phyloP scores from a whole-genome alignment of 2,329 filamentous ascomycete species.

The Thelonectria blattea region DNA sequence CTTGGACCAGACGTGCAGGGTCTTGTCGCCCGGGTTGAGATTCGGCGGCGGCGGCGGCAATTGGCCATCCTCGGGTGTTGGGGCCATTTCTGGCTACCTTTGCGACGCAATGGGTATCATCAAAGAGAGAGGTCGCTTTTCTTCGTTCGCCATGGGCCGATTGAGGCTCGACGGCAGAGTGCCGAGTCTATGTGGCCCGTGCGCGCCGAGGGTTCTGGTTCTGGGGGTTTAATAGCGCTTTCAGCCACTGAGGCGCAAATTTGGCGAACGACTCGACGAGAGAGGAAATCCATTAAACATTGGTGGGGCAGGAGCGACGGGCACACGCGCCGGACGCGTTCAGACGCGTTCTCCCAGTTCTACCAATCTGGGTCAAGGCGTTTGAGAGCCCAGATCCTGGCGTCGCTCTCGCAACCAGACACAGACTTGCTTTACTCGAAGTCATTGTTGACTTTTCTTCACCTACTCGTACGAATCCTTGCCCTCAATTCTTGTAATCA shows the following conservation, averaged over 20 bases:
- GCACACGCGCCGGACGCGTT: slow-evolving; percentile 43
- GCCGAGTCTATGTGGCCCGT: slow-evolving; percentile 31
- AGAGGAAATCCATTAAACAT: slow-evolving; percentile 43
- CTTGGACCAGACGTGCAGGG: slow-evolving; percentile 46
- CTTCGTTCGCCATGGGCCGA: slow-evolving; percentile 32
- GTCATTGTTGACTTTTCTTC: slow-evolving; percentile 31
- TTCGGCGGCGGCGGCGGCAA: slow-evolving; percentile 23
- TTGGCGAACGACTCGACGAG: not conserved
- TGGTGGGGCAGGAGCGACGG: slow-evolving; percentile 24
- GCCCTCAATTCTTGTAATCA: slow-evolving; percentile 16
- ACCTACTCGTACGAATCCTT: slow-evolving; percentile 8
- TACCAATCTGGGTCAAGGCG: slow-evolving; percentile 38
- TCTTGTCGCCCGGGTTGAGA: slow-evolving; percentile 38
- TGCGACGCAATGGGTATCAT: slow-evolving; percentile 37
- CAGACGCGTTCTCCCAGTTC: slow-evolving; percentile 41
- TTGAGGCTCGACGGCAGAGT: slow-evolving; percentile 35
- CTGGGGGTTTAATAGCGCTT: not conserved
- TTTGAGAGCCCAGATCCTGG: slow-evolving; percentile 27
- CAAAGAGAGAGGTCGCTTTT: slow-evolving; percentile 24
- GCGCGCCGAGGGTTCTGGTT: slow-evolving; percentile 11
- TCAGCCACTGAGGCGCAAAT: slow-evolving; percentile 20
- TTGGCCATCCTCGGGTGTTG: slow-evolving; percentile 38
- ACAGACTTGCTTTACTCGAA: slow-evolving; percentile 26
- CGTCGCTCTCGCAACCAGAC: slow-evolving; percentile 24
- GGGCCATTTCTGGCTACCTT: slow-evolving; percentile 46